Conservation (phyloP, 2,329 filamentous ascomycete species). For the Pseudocercospora macadamiae region DNA sequence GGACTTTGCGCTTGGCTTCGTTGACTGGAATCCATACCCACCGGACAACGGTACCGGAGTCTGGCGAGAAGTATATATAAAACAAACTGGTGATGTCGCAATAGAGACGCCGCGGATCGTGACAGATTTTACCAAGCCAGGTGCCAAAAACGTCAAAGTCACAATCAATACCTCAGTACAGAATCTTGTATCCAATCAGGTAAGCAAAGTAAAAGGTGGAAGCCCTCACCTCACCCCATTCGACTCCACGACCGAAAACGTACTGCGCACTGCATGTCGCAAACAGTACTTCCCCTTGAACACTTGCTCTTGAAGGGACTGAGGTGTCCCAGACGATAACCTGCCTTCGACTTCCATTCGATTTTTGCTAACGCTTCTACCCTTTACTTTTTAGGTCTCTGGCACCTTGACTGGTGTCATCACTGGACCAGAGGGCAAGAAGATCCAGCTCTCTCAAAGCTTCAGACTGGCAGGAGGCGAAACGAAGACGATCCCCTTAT, state of each 20-base stretch:
- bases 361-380: too few relatives aligned
- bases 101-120: slow-evolving; percentile 3
- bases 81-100: slow-evolving; percentile 7
- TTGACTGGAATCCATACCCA: slow-evolving; percentile 19
- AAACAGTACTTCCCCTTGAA: too few relatives aligned
- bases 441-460: neutral
- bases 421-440: neutral
- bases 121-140: slow-evolving; percentile 7
- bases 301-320: too few relatives aligned
- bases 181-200: too few relatives aligned
- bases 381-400: too few relatives aligned
- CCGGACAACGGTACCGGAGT: slow-evolving; percentile 19
- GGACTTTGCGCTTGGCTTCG: slow-evolving; percentile 15
- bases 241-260: too few relatives aligned
- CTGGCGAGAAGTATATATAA: slow-evolving; percentile 12
- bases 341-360: too few relatives aligned
- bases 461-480: slow-evolving; percentile 7
- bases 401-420: slow-evolving; percentile 7
- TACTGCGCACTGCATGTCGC: too few relatives aligned
- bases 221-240: too few relatives aligned
- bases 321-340: too few relatives aligned
- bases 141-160: slow-evolving; percentile 5
- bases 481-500: slow-evolving; percentile 4
- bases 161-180: slow-evolving; percentile 10
- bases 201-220: too few relatives aligned